Percentiles rank a stretch among this genome's conserved stretches.
These are phyloP conservation scores for Cornus suecica DNA, from an alignment of 148 eudicot species.

Conservation along the genomic window DNA sequence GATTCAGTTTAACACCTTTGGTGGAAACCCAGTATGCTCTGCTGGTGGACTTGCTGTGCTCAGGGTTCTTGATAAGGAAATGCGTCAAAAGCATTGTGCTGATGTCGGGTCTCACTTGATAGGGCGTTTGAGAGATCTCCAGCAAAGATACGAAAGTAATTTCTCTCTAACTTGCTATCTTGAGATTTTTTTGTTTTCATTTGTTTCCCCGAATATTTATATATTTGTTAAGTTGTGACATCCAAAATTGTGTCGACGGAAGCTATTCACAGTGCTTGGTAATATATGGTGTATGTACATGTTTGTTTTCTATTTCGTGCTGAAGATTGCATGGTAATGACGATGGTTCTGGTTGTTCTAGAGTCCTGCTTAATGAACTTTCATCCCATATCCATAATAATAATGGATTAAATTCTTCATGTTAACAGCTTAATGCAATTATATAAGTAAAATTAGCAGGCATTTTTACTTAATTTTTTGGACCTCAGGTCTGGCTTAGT, in stretches of 20 bases:
- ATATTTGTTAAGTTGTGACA: too few relatives aligned
- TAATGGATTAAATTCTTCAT: background rate
- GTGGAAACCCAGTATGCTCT: slow-evolving; percentile 98
- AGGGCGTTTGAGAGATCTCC: slow-evolving; percentile 61
- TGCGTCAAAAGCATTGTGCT: slow-evolving; percentile 84
- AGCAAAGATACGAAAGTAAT: slow-evolving; percentile 81
- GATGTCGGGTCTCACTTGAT: slow-evolving; percentile 87
- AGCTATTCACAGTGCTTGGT: background rate
- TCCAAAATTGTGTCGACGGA: background rate
- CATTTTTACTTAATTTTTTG: too few relatives aligned
- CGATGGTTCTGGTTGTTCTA: background rate
- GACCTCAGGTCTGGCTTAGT: too few relatives aligned
- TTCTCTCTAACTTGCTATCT: slow-evolving; percentile 16
- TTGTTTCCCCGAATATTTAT: background rate
- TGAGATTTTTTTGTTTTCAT: background rate
- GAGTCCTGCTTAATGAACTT: background rate
- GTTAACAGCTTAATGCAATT: too few relatives aligned
- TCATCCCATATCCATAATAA: background rate
- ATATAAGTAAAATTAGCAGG: too few relatives aligned
- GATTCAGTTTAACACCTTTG: slow-evolving; percentile 93
- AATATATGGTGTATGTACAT: background rate
- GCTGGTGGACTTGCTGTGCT: slow-evolving; percentile 98
- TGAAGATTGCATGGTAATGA: background rate
- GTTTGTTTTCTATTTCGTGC: background rate
- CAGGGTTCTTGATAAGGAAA: slow-evolving; percentile 80